Conservation (phyloP, 441 rosid species). For the Aleurites moluccanus region DNA sequence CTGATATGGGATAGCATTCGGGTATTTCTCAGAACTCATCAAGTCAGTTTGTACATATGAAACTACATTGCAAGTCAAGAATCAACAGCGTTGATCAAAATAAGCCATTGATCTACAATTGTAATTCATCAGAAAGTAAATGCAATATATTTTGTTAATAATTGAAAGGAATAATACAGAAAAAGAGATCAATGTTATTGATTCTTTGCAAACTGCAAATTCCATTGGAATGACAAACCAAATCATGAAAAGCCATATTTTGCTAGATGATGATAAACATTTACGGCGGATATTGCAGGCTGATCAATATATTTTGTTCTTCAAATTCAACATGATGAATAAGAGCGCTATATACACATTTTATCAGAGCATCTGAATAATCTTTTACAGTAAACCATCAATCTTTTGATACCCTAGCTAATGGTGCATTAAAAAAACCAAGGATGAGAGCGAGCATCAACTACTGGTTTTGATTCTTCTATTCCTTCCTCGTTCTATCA, state of each 20-base stretch:
- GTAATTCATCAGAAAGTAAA: too few relatives aligned
- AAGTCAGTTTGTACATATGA: too few relatives aligned
- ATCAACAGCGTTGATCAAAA: too few relatives aligned
- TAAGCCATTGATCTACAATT: too few relatives aligned
- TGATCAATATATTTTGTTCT: constrained; percentile 16
- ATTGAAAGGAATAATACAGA: background rate
- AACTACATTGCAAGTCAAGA: too few relatives aligned
- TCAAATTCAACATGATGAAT: constrained; percentile 19
- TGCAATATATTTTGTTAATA: too few relatives aligned
- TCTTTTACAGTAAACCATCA: constrained; percentile 7
- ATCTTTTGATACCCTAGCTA: background rate
- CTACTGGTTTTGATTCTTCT: constrained; percentile 13
- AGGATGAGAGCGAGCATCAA: constrained; percentile 21
- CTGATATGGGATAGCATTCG: too few relatives aligned
- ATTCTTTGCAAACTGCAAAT: constrained; percentile 7
- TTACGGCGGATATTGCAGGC: constrained; percentile 26
- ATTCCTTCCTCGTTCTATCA: constrained; percentile 16
- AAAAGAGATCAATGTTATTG: background rate
- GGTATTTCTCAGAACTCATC: too few relatives aligned
- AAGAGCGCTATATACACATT: constrained; percentile 32
- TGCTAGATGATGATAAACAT: constrained; percentile 27
- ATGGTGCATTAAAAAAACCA: constrained; percentile 9
- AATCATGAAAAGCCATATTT: too few relatives aligned
- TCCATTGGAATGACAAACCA: constrained; percentile 14
- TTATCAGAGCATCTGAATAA: constrained; percentile 26